Percentiles rank a stretch among this genome's conserved stretches.
phyloP scores from a whole-genome alignment of 345 rosid genomes.

The Citropsis articulata region DNA sequence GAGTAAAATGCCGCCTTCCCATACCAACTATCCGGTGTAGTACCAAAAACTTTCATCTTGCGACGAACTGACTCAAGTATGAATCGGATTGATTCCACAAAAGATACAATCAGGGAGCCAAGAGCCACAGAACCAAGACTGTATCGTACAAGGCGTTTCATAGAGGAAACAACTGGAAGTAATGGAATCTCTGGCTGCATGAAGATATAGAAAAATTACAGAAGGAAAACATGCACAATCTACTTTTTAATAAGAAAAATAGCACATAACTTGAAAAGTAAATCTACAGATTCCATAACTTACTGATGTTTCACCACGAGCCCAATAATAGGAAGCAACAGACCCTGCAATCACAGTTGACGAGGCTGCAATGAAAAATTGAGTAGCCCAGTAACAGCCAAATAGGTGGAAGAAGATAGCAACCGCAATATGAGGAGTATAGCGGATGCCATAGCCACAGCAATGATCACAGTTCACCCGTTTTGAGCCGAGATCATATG shows the following conservation, averaged over 20 bases:
- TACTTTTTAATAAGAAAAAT: background rate
- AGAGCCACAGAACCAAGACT: constrained; percentile 94
- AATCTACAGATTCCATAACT: constrained; percentile 23
- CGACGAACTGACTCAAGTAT: constrained; percentile 90
- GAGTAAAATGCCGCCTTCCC: constrained; percentile 54
- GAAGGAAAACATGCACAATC: background rate
- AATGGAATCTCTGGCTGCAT: constrained; percentile 91
- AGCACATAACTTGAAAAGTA: background rate
- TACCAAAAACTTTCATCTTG: constrained; percentile 50
- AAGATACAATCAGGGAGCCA: constrained; percentile 81
- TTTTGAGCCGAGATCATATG: constrained; percentile 75
- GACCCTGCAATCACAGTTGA: constrained; percentile 91
- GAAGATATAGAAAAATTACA: constrained; percentile 12
- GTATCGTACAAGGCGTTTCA: constrained; percentile 83
- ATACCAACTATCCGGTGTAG: constrained; percentile 61
- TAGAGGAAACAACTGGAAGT: constrained; percentile 92
- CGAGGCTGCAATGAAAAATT: constrained; percentile 79
- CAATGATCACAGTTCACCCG: constrained; percentile 84
- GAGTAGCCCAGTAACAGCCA: constrained; percentile 98
- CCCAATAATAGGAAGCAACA: constrained; percentile 97
- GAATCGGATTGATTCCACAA: constrained; percentile 89
- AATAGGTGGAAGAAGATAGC: constrained; percentile 90
- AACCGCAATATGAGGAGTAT: constrained; percentile 89
- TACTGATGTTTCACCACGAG: constrained; percentile 82
- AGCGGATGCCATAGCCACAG: constrained; percentile 83